Conservation (phyloP, 805 yeast genomes). For the Vanderwaltozyma verrucispora region DNA sequence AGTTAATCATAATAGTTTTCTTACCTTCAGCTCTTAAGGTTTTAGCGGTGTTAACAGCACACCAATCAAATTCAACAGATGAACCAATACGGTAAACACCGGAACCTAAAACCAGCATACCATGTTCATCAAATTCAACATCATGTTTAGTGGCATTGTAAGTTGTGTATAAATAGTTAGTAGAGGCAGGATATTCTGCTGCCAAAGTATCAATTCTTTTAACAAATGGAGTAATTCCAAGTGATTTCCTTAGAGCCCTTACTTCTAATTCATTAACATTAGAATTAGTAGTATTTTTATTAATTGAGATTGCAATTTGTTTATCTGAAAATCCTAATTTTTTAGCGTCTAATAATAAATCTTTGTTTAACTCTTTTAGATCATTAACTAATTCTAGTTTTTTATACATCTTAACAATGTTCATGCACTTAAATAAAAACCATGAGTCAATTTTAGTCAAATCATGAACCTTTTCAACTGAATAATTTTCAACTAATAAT, state of each 20-base stretch:
- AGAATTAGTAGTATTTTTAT: conserved; percentile 31
- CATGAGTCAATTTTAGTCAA: conserved; percentile 89
- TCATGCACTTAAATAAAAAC: conserved; percentile 88
- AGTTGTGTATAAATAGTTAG: conserved; percentile 90
- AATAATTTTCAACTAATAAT: conserved; percentile 75
- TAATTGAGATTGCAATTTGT: conserved; percentile 76
- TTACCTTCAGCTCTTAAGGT: conserved; percentile 80
- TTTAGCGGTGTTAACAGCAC: conserved; percentile 95
- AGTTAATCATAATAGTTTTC: conserved; percentile 92
- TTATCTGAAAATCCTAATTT: conserved; percentile 91
- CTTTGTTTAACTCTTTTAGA: conserved; percentile 51
- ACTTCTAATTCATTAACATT: conserved; percentile 57
- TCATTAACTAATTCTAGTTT: conserved; percentile 59
- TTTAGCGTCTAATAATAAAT: conserved; percentile 69
- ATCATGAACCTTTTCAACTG: conserved; percentile 88
- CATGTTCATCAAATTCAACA: conserved; percentile 76
- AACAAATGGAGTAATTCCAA: conserved; percentile 86
- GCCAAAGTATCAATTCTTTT: conserved; percentile 98
- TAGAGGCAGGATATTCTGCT: conserved; percentile 95
- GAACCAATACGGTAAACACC: conserved; percentile 99
- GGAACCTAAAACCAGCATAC: conserved; percentile 93
- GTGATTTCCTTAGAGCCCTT: conserved; percentile 69
- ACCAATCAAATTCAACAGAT: conserved; percentile 98
- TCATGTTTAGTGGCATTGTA: conserved; percentile 86
- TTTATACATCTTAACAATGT: conserved; percentile 82